phyloP scores from a whole-genome alignment of 2,329 filamentous ascomycete genomes.

The Westerdykella aurantiaca region DNA sequence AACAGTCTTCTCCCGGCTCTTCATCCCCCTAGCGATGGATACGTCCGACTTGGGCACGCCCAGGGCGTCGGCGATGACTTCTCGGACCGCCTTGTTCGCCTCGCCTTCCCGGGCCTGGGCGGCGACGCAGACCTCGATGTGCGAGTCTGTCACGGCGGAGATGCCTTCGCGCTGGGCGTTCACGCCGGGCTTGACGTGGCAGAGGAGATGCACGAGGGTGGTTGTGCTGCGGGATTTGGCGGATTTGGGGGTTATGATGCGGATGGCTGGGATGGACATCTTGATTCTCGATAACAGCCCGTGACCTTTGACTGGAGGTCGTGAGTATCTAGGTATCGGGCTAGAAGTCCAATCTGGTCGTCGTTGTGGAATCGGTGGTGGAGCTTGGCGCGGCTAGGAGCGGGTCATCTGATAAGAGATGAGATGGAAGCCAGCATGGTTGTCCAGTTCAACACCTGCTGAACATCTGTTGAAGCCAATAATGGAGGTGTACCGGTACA shows the following conservation, averaged over 20 bases:
- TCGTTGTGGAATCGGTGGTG: too few species aligned
- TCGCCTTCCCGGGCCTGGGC: conserved; percentile 62
- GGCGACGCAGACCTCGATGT: conserved; percentile 60
- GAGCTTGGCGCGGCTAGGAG: too few species aligned
- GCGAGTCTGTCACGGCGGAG: conserved; percentile 49
- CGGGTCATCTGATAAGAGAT: too few species aligned
- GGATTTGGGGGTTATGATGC: conserved; percentile 21
- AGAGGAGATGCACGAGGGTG: conserved; percentile 52
- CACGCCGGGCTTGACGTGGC: conserved; percentile 62
- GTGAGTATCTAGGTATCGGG: too few species aligned
- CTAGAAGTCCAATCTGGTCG: too few species aligned
- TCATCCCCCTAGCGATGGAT: conserved; percentile 57
- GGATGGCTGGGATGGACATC: conserved; percentile 17
- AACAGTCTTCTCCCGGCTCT: conserved; percentile 60
- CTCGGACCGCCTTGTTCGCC: conserved; percentile 61
- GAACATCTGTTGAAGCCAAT: too few species aligned
- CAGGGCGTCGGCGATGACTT: conserved; percentile 56
- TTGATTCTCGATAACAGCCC: background rate
- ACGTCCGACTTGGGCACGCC: conserved; percentile 59
- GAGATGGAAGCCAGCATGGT: too few species aligned
- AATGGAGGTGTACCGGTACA: too few species aligned
- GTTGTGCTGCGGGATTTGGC: background rate
- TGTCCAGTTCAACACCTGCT: too few species aligned
- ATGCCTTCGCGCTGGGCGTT: conserved; percentile 59
- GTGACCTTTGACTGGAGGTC: too few species aligned